Base-by-base conservation (phyloP, 345 rosid species). In the Gossypium rotundifolium region DNA sequence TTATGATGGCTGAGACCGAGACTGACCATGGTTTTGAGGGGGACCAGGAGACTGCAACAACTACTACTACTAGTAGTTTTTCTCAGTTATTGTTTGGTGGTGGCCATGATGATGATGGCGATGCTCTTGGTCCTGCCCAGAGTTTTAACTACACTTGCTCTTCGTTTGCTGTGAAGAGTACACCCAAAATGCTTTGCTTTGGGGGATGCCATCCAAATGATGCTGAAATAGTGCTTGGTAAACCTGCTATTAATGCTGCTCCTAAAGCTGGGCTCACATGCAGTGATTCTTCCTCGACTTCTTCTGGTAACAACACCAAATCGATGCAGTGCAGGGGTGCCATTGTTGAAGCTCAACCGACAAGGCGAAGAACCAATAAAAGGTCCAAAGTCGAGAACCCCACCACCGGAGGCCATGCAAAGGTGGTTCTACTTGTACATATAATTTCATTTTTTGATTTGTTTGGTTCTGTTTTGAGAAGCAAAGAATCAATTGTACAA, bases 121-220 rank as follows among this genome's bases (percentile, higher is more conserved):
- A 63, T 29, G 74, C 55, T 73, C 70, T 75, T 20, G 78, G 72
- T 79, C 38, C 79, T 22, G 82, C 44, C 29, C 79, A 62, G 40
- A 23, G 71, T 23, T 81, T 74, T 20, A 54, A 18, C 69, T 59
- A 65, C 60, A 51, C 38, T 51, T 49, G 22, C 40, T 62, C 71
- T 71, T 77, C 78, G 14, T 78, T 81, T 65, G 48, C 79, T 70
- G 22, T 74, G 57, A 88, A 78, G 63, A 76, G 40, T 5, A 33
- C 83, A 27, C 85, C 95, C 46, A 84, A 71, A 85, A 93, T 93
- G 97, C 93, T 93, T 27, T 90, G 91, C 75, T 93, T 93, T 65
- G 93, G 91, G 10, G 85, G 85, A 33, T 33, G 40, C 23, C 59
- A 65, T 49, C 79, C 78, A 61, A 79, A 62, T 46, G 87, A 76